These are phyloP conservation scores for Starmerella davenportii DNA, from an alignment of 805 yeast genomes.

Conservation along the genomic window DNA sequence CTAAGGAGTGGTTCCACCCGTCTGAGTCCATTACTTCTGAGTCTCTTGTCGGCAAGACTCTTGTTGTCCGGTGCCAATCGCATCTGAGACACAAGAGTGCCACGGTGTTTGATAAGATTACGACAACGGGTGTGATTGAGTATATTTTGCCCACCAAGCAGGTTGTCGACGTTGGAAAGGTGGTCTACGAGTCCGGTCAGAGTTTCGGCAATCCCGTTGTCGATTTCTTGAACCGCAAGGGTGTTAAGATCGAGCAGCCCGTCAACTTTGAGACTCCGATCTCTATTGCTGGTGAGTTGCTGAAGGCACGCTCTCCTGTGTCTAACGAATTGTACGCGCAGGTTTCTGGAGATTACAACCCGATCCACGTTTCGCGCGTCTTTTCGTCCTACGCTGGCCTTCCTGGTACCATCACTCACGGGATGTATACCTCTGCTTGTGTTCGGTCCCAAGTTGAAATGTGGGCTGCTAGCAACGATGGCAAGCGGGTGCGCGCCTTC, in stretches of 20 bases:
- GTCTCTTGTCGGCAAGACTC: conserved; percentile 58
- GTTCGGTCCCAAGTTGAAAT: conserved; percentile 89
- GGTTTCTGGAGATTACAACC: conserved; percentile 96
- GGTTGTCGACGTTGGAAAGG: conserved; percentile 62
- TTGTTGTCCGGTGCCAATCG: conserved; percentile 80
- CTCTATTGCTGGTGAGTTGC: conserved; percentile 40
- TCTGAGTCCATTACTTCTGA: conserved; percentile 34
- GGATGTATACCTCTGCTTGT: conserved; percentile 95
- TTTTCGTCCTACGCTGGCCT: conserved; percentile 83
- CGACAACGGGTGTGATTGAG: conserved; percentile 68
- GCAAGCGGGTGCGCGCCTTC: conserved; percentile 89
- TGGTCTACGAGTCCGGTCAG: conserved; percentile 74
- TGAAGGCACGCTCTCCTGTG: conserved; percentile 58
- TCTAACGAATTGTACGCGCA: conserved; percentile 92
- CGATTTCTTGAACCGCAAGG: conserved; percentile 82
- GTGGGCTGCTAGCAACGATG: conserved; percentile 96
- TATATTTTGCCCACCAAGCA: conserved; percentile 87
- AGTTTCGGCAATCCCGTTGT: conserved; percentile 95
- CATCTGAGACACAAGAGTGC: conserved; percentile 64
- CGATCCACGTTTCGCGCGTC: conserved; percentile 91
- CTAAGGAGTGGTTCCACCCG: conserved; percentile 96
- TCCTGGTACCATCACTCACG: conserved; percentile 97
- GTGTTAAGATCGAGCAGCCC: conserved; percentile 87
- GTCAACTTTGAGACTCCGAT: conserved; percentile 75
- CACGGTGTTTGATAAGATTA: conserved; percentile 56